Base-by-base conservation (phyloP, 176 grass and related monocot genomes). In the Saccharum officinarum region DNA sequence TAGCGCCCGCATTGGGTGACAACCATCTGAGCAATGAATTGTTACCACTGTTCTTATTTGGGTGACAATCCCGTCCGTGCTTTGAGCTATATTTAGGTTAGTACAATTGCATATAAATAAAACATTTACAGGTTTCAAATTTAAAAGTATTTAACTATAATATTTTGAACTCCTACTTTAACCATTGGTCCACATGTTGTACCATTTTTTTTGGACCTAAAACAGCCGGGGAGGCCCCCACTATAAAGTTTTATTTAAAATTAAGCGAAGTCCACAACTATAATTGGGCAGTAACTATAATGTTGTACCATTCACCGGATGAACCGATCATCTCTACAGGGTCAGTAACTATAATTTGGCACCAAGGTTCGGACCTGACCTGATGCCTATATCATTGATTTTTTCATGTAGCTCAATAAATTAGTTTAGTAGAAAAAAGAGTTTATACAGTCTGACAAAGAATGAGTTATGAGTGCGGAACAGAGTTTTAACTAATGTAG, bases 291-390 rank as follows among this genome's bases (percentile, higher is more conserved):
- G 33, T 33, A 33, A 33, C 33, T 33, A 33, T 33, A 33, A 33
- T 33, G 33, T 33, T 3, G 28, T 28, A 72, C 23, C 71, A 40
- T 72, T 72, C 22, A 7, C 15, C 25, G 4, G 42, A 10, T 49
- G 25, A 73, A 73, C 23, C 7, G 1, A 41, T 14, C 57, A 78
- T 15, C 76, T 63, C 37, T 14, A 5, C 22, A 6, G 10, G 15
- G n/a, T 41, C 37, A 8, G 6, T 62, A 77, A 39, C 20, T 60
- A 2, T 10, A 5, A 10, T 10, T 28, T 28, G 13, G 13, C 22
- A 26, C 36, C 25, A 72, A 86, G 37, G 11, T 70, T 86, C 38
- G 38, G 26, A 79, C 25, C 46, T 78, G 74, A 50, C 25, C 14
- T 60, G 64, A 44, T 75, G 42, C 30, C 41, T 64, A 42, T 73